Percentiles rank a stretch among this genome's conserved stretches.
Conservation (phyloP, 2,329 filamentous ascomycete species). For the Camptophora hylomeconis region DNA sequence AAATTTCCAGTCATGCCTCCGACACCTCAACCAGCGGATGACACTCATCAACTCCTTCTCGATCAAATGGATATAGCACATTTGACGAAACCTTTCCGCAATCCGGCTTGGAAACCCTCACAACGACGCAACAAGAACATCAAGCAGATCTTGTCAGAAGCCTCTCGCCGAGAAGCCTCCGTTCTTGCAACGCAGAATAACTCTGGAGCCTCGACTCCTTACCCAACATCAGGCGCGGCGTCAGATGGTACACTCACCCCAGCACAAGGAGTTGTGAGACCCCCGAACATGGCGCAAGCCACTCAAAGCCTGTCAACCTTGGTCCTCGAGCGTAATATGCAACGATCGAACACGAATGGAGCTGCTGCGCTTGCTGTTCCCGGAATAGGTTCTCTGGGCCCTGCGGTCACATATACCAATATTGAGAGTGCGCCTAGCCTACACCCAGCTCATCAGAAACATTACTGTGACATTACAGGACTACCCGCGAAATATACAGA, state of each 20-base stretch:
- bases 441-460: constrained; percentile 61
- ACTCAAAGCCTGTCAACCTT: constrained; percentile 75
- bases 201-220: constrained; percentile 64
- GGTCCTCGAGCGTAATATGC: constrained; percentile 67
- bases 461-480: constrained; percentile 93
- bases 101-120: constrained; percentile 77
- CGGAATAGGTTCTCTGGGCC: constrained; percentile 34
- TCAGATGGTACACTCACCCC: constrained; percentile 29
- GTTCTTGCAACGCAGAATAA: constrained; percentile 70
- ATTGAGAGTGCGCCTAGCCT: constrained; percentile 89
- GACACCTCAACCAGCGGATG: constrained; percentile 49
- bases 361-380: constrained; percentile 2
- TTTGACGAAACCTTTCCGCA: constrained; percentile 80
- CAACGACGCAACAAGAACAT: constrained; percentile 97
- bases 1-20: too few relatives aligned
- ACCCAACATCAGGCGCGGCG: constrained; percentile 21
- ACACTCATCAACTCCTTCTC: constrained; percentile 74
- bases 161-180: constrained; percentile 78
- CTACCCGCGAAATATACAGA: constrained; percentile 84
- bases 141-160: constrained; percentile 88
- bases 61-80: constrained; percentile 85
- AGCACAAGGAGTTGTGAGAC: constrained; percentile 25
- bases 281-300: constrained; percentile 71
- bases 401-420: constrained; percentile 81
- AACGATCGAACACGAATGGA: too few relatives aligned